Evolutionary conservation across 2,329 filamentous ascomycete species (phyloP).

Genomic region (Beauveria australis): DNA sequence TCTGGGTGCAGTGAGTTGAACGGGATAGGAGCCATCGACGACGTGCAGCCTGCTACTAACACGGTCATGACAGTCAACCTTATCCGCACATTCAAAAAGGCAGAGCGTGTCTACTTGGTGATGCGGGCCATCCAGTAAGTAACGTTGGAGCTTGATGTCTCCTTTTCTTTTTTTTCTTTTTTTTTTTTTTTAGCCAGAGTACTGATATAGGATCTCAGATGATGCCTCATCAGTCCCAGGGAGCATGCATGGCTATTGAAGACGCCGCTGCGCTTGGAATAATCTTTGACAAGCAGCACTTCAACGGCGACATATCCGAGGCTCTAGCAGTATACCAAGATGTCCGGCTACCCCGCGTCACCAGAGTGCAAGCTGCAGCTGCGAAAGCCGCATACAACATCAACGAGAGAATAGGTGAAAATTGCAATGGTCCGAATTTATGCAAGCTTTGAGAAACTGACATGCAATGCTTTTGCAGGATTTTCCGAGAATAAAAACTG

Average conservation of each 20-base stretch:
- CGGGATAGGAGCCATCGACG: no score
- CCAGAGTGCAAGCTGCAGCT: conserved; percentile 47
- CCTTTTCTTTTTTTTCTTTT: no score
- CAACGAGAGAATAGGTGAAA: conserved; percentile 48
- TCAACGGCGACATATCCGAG: conserved; percentile 38
- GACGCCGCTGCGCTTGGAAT: conserved; percentile 57
- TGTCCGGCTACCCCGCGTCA: conserved; percentile 46
- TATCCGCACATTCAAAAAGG: conserved; percentile 49
- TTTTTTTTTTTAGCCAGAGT: neutral
- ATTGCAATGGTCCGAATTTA: conserved; percentile 8
- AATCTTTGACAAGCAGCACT: conserved; percentile 42
- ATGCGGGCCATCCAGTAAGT: conserved; percentile 55
- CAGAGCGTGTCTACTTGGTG: conserved; percentile 51
- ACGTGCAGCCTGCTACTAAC: neutral
- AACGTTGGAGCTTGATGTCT: no score
- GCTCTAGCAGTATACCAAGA: conserved; percentile 42
- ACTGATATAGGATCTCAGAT: conserved; percentile 31
- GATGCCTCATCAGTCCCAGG: conserved; percentile 63
- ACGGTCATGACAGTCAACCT: conserved; percentile 28
- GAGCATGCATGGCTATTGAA: conserved; percentile 61
- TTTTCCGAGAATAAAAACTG: conserved; percentile 54
- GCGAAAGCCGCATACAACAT: conserved; percentile 54
- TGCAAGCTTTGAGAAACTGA: neutral
- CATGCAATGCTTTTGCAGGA: conserved; percentile 25
- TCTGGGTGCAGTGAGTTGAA: conserved; percentile 47